Evolutionary conservation across 208 protist species (phyloP).

Genomic region (Herpetomonas tarakana): DNA sequence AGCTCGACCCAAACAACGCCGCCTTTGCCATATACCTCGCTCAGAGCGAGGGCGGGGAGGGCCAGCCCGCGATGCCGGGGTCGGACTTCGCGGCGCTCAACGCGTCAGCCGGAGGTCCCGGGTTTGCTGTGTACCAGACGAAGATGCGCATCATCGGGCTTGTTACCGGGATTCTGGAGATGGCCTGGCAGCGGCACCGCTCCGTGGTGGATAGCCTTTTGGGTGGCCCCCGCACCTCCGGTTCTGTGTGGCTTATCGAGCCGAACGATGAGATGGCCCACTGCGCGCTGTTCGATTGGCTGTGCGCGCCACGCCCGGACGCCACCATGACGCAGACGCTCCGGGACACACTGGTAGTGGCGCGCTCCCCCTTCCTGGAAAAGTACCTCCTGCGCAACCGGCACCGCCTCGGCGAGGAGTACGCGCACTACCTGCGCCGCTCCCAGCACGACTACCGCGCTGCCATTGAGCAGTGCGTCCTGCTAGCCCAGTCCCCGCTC

Average conservation of each 20-base stretch:
- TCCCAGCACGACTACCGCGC: slow-evolving; percentile 51
- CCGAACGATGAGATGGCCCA: slow-evolving; percentile 82
- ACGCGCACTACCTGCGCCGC: slow-evolving; percentile 74
- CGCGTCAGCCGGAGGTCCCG: slow-evolving; percentile 5
- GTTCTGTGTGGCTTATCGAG: slow-evolving; percentile 85
- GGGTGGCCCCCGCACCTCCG: slow-evolving; percentile 65
- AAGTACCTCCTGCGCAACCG: slow-evolving; percentile 67
- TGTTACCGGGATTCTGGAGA: slow-evolving; percentile 51
- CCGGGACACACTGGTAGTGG: slow-evolving; percentile 58
- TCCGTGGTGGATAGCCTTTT: slow-evolving; percentile 77
- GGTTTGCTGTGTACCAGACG: slow-evolving; percentile 39
- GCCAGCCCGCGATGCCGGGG: neutral
- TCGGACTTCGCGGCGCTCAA: neutral
- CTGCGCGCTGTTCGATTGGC: slow-evolving; percentile 85
- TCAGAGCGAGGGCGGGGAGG: slow-evolving; percentile 24
- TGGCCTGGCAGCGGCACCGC: slow-evolving; percentile 75
- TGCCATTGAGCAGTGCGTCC: slow-evolving; percentile 73
- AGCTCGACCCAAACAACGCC: slow-evolving; percentile 71
- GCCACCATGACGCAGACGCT: slow-evolving; percentile 38
- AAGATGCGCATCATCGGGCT: slow-evolving; percentile 60
- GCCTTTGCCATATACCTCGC: slow-evolving; percentile 56
- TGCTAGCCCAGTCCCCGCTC: slow-evolving; percentile 64
- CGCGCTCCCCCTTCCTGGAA: slow-evolving; percentile 68
- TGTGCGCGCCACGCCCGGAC: slow-evolving; percentile 68
- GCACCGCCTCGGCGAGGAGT: slow-evolving; percentile 55